Base-by-base conservation (phyloP, 2,329 filamentous ascomycete genomes). In the Aureobasidium sp. region DNA sequence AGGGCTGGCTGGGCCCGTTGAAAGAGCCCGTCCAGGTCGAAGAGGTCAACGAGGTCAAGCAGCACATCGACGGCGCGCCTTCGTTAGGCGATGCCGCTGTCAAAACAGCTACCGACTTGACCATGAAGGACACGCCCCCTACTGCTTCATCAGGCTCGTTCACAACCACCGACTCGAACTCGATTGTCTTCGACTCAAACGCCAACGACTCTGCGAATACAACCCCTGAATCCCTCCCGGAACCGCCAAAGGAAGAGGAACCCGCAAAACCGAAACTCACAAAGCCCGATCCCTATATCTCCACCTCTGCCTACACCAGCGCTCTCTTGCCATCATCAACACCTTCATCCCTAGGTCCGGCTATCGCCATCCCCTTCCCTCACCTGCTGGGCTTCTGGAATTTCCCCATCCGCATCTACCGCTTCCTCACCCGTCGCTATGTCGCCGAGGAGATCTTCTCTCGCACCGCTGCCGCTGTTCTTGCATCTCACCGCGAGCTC, bases 321-420 rank as follows among this genome's bases (percentile, higher is more conserved):
- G 84, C 88, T 44, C 70, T 76, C 27, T 79, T 91, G 56, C 86
- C 92, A 0, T 71, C 80, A 33, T 79, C 82, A 48, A 82, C 88
- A 47, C 93, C 93, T 3, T 70, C 79, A 65, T 83, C 87, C 63
- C 85, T 99, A 70, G 83, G 86, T 40, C 91, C 91, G 47, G 86
- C 88, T 6, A 79, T 82, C 27, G 81, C 88, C 15, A 82, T 99
- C 63, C 79, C 84, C 45, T 89, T 96, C 74, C 93, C 93, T 0
- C 93, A 97, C 73, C 83, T 97, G 63, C 87, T 99, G 33, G 94
- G 94, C 64, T 96, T 99, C 79, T 78, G 89, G 65, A 93, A 94
- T 77, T 97, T 93, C 2, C 89, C 91, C 0, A 88, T 86, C 66
- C 87, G 94, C 64, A 81, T 97, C 64, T 89, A 88, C 70, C 89